A percentile compares a stretch with the other conserved stretches of the same genome.
Evolutionary conservation across 1,284 basidiomycete species (phyloP).

Genomic region (Cutaneotrichosporon mucoides): DNA sequence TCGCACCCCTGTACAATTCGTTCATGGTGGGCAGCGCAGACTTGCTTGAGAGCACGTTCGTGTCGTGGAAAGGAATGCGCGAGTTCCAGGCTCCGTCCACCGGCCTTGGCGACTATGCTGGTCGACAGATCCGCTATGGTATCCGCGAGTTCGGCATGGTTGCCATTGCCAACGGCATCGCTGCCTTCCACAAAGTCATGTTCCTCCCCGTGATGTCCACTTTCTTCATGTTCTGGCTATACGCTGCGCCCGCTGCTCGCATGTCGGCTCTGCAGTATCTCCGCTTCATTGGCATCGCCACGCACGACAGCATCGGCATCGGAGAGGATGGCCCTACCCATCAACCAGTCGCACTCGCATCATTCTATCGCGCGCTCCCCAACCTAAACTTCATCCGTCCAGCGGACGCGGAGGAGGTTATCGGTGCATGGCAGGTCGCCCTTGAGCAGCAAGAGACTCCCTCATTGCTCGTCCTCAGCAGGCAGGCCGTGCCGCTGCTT

Average conservation of each 20-base stretch:
- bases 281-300: constrained; percentile 26
- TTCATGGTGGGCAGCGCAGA: constrained; percentile 29
- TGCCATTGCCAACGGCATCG: constrained; percentile 21
- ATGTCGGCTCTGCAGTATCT: constrained; percentile 28
- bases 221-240: constrained; percentile 36
- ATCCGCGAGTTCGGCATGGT: constrained; percentile 29
- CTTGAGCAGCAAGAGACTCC: constrained; percentile 15
- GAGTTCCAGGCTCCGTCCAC: constrained; percentile 27
- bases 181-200: constrained; percentile 24
- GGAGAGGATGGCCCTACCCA: constrained; percentile 33
- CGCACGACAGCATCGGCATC: constrained; percentile 29
- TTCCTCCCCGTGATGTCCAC: constrained; percentile 59
- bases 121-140: constrained; percentile 28
- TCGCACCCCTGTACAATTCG: constrained; percentile 18
- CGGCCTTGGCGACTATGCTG: constrained; percentile 24
- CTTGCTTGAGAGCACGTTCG: constrained; percentile 25
- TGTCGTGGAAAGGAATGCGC: constrained; percentile 20
- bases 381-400: constrained; percentile 25
- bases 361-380: constrained; percentile 25
- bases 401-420: constrained; percentile 30
- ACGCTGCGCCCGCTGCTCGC: constrained; percentile 29
- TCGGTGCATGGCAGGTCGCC: constrained; percentile 24
- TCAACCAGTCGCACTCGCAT: constrained; percentile 25
- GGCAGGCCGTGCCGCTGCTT: constrained; percentile 25
- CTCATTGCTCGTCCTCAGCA: constrained; percentile 15